Evolutionary conservation across 1,139 yeast species (phyloP).

Genomic region (Zygosaccharomyces pseudobailii): DNA sequence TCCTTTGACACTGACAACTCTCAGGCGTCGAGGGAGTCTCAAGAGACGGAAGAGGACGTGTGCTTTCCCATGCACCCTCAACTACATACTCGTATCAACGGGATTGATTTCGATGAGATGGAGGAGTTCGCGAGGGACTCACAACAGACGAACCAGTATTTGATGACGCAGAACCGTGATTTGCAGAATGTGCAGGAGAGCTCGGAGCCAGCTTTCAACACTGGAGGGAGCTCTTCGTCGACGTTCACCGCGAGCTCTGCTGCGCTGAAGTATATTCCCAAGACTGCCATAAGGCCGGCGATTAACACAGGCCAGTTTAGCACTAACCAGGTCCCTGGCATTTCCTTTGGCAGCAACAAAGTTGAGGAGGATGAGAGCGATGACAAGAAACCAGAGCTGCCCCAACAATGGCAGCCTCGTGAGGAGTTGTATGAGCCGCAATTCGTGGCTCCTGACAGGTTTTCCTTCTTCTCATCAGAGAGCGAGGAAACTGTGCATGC

Average conservation of each 20-base stretch:
- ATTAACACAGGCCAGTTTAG: slow-evolving; percentile 8
- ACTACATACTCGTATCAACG: slow-evolving; percentile 53
- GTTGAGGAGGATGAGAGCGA: slow-evolving; percentile 36
- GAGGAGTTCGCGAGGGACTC: slow-evolving; percentile 64
- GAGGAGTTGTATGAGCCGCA: slow-evolving; percentile 13
- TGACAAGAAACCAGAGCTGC: slow-evolving; percentile 7
- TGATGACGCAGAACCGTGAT: slow-evolving; percentile 6
- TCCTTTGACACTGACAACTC: slow-evolving; percentile 62
- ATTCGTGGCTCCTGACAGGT: slow-evolving; percentile 58
- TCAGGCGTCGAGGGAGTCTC: slow-evolving; percentile 66
- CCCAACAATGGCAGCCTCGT: background rate
- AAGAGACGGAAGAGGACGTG: slow-evolving; percentile 94
- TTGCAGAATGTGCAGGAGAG: slow-evolving; percentile 17
- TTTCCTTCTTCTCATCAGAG: slow-evolving; percentile 76
- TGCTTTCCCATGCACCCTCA: slow-evolving; percentile 90
- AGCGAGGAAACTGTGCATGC: slow-evolving; percentile 86
- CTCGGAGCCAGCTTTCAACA: slow-evolving; percentile 1
- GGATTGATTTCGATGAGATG: slow-evolving; percentile 74
- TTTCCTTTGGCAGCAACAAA: slow-evolving; percentile 38
- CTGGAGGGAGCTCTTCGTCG: slow-evolving; percentile 28
- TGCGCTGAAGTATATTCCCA: slow-evolving; percentile 53
- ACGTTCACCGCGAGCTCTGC: slow-evolving; percentile 39
- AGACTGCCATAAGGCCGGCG: slow-evolving; percentile 9
- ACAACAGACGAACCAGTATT: slow-evolving; percentile 25
- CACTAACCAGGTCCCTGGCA: slow-evolving; percentile 21